Conservation (phyloP, 768 basidiomycete genomes). For the Ephemerocybe angulata region DNA sequence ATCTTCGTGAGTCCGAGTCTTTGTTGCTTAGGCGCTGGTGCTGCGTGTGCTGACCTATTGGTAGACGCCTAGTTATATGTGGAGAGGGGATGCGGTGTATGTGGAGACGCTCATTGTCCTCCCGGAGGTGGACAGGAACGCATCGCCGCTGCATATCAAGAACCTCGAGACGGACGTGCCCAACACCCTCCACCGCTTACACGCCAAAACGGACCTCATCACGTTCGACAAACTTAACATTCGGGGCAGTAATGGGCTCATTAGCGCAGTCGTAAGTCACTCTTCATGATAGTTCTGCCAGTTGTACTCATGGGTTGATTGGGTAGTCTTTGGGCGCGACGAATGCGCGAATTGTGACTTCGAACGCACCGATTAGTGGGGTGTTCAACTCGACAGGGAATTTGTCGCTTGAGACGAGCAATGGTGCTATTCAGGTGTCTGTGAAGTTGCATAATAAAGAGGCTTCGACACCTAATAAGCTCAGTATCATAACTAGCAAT, state of each 20-base stretch:
- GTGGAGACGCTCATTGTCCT: slow-evolving; percentile 14
- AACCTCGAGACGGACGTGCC: slow-evolving; percentile 43
- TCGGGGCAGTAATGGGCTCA: slow-evolving; percentile 28
- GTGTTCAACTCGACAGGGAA: slow-evolving; percentile 34
- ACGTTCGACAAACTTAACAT: slow-evolving; percentile 38
- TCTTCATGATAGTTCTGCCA: too few relatives aligned
- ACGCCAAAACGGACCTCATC: slow-evolving; percentile 31
- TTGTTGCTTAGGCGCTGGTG: neutral
- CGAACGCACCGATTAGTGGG: slow-evolving; percentile 47
- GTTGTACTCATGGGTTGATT: neutral
- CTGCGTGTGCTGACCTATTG: neutral
- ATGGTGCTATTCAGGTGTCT: slow-evolving; percentile 36
- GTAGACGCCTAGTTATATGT: slow-evolving; percentile 12
- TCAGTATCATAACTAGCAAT: slow-evolving; percentile 4
- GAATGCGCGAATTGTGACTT: slow-evolving; percentile 27
- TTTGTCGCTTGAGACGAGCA: slow-evolving; percentile 35
- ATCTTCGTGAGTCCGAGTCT: slow-evolving; percentile 29
- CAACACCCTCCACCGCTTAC: slow-evolving; percentile 38
- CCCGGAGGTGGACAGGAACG: neutral
- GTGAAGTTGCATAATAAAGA: slow-evolving; percentile 33
- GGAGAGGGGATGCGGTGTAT: slow-evolving; percentile 1
- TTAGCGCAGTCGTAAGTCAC: slow-evolving; percentile 32
- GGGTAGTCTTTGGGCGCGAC: slow-evolving; percentile 29
- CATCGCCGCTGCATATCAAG: slow-evolving; percentile 31
- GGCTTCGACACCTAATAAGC: neutral